These are phyloP conservation scores for Acacia acuminata DNA, from an alignment of 306 rosid species.

Conservation along the genomic window DNA sequence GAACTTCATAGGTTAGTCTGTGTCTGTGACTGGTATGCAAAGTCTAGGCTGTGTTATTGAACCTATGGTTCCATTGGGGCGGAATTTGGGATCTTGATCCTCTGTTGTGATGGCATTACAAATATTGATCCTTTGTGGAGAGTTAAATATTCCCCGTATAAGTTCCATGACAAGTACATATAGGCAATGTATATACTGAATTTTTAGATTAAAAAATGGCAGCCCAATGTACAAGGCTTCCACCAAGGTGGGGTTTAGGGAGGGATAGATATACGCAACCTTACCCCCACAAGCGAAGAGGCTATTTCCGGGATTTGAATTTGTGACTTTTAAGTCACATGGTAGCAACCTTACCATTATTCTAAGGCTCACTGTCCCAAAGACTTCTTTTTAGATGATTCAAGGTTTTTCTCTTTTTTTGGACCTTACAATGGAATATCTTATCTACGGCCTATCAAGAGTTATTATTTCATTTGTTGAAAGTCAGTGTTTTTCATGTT, in stretches of 20 bases:
- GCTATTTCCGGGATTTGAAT: no score
- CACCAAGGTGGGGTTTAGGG: no score
- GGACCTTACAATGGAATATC: slow-evolving; percentile 12
- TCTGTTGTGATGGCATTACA: slow-evolving; percentile 19
- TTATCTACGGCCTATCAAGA: not conserved
- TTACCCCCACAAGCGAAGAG: no score
- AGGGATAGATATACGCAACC: no score
- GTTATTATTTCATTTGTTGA: slow-evolving; percentile 19
- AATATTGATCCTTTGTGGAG: slow-evolving; percentile 11
- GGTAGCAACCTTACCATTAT: no score
- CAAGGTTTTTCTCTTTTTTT: not conserved
- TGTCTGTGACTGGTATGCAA: slow-evolving; percentile 19
- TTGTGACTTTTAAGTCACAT: no score
- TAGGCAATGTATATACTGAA: not conserved
- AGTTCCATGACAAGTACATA: not conserved
- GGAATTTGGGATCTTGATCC: slow-evolving; percentile 22
- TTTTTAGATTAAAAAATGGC: not conserved
- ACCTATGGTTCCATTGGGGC: slow-evolving; percentile 7
- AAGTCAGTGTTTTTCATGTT: slow-evolving; percentile 2
- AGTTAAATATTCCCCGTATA: slow-evolving; percentile 5
- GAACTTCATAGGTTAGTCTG: slow-evolving; percentile 20
- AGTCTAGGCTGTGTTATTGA: slow-evolving; percentile 10
- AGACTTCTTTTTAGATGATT: not conserved
- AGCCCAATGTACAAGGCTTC: no score
- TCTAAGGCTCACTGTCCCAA: no score